Evolutionary conservation across 441 rosid species (phyloP).

Genomic region (Pelargonium australe): DNA sequence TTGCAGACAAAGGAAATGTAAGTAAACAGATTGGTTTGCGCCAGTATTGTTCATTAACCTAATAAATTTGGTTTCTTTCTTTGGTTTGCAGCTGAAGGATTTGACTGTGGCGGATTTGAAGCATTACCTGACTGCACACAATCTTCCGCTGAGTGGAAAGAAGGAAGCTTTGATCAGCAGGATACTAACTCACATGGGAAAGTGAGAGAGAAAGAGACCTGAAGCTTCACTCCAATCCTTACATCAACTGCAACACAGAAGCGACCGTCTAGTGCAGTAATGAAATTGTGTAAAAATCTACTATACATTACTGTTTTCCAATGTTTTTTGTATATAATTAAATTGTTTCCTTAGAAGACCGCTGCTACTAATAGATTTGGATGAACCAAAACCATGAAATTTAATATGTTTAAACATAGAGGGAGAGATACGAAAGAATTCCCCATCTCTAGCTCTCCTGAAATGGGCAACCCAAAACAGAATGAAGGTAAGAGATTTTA

Average conservation of each 20-base stretch:
- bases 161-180: slow-evolving; percentile 63
- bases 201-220: slow-evolving; percentile 21
- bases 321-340: too few relatives aligned
- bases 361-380: too few relatives aligned
- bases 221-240: not conserved
- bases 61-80: not conserved
- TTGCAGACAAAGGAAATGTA: slow-evolving; percentile 81
- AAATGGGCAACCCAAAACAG: too few relatives aligned
- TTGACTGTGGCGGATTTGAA: slow-evolving; percentile 64
- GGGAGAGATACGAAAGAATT: too few relatives aligned
- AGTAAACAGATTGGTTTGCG: slow-evolving; percentile 32
- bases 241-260: not conserved
- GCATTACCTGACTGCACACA: slow-evolving; percentile 54
- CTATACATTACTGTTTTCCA: too few relatives aligned
- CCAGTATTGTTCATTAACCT: not conserved
- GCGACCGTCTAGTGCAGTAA: too few relatives aligned
- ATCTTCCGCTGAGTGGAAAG: slow-evolving; percentile 60
- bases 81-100: slow-evolving; percentile 60
- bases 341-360: too few relatives aligned
- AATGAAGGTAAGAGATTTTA: too few relatives aligned
- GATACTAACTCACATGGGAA: slow-evolving; percentile 64
- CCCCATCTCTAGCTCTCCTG: too few relatives aligned
- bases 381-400: too few relatives aligned
- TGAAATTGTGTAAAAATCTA: too few relatives aligned
- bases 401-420: too few relatives aligned